A percentile compares a stretch with the other conserved stretches of the same genome.
phyloP scores from a whole-genome alignment of 1,284 basidiomycete genomes.

The Apiotrichum laibachii region DNA sequence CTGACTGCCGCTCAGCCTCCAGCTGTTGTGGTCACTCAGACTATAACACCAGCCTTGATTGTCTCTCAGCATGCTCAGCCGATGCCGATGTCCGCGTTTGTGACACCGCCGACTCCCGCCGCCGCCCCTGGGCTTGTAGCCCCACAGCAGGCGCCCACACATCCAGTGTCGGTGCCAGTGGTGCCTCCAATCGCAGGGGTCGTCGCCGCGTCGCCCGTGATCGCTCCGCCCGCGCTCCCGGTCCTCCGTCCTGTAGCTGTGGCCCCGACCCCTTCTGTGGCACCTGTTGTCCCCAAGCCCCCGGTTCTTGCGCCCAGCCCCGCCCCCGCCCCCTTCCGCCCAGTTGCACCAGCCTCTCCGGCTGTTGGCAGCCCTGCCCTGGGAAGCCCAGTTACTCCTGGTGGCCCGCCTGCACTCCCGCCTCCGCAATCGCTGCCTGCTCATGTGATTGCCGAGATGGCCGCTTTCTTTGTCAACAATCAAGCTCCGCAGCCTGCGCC shows the following conservation, averaged over 20 bases:
- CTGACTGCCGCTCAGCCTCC: neutral
- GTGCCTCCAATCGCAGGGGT: neutral
- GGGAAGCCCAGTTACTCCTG: neutral
- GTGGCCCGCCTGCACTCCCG: neutral
- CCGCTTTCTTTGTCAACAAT: constrained; percentile 10
- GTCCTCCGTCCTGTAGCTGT: neutral
- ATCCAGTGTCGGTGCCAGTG: neutral
- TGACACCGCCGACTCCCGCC: neutral
- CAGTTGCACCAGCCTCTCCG: neutral
- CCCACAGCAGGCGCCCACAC: neutral
- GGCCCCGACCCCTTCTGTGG: neutral
- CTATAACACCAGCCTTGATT: neutral
- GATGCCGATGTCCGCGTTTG: neutral
- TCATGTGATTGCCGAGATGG: constrained; percentile 5
- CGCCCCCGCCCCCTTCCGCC: neutral
- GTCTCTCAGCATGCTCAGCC: neutral
- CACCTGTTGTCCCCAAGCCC: neutral
- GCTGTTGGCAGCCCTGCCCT: neutral
- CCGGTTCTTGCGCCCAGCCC: neutral
- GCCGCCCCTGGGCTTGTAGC: neutral
- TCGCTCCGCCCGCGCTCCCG: neutral
- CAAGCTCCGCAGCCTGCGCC: neutral
- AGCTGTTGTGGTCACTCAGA: neutral
- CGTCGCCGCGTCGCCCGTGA: neutral
- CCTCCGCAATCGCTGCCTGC: constrained; percentile 3